These are phyloP conservation scores for Microcera coccophila DNA, from an alignment of 2,329 filamentous ascomycete genomes.

Conservation along the genomic window DNA sequence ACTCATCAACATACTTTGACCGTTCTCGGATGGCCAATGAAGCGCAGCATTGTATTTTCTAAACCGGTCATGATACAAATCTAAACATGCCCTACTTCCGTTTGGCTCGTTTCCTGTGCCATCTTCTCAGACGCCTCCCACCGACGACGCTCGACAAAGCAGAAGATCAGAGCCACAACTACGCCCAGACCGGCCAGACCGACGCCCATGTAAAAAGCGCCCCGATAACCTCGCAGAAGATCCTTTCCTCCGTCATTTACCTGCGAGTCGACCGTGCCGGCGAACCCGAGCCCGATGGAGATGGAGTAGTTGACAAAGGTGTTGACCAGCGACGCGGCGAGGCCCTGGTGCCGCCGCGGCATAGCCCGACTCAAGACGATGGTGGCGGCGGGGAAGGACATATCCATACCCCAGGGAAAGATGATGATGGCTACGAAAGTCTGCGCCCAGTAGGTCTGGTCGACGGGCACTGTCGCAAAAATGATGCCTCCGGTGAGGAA, in stretches of 20 bases:
- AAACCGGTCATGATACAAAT: not conserved
- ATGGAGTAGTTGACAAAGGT: slow-evolving; percentile 12
- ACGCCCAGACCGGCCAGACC: not conserved
- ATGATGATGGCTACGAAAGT: slow-evolving; percentile 5
- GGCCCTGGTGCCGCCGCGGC: slow-evolving; percentile 4
- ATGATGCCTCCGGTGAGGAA: not conserved
- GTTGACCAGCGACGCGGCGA: slow-evolving; percentile 7
- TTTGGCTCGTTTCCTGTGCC: slow-evolving; percentile 1
- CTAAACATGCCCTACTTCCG: not conserved
- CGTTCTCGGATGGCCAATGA: not conserved
- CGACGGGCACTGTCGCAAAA: not conserved
- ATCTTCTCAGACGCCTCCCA: slow-evolving; percentile 3
- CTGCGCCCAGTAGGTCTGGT: not conserved
- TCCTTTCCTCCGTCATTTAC: slow-evolving; percentile 2
- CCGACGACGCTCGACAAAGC: slow-evolving; percentile 7
- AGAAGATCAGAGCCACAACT: not conserved
- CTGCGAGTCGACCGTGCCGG: slow-evolving; percentile 5
- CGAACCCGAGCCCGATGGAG: slow-evolving; percentile 6
- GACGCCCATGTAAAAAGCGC: not conserved
- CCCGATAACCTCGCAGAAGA: not conserved
- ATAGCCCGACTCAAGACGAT: slow-evolving; percentile 10
- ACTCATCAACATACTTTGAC: slow-evolving; percentile 1
- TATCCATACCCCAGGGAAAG: slow-evolving; percentile 10
- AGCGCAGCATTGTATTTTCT: not conserved
- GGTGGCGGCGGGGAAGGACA: slow-evolving; percentile 5